Evolutionary conservation across 176 grass and related monocot genomes (phyloP), one percentile per base, ranked within the genome.

Genomic region (Oryza brachyantha): DNA sequence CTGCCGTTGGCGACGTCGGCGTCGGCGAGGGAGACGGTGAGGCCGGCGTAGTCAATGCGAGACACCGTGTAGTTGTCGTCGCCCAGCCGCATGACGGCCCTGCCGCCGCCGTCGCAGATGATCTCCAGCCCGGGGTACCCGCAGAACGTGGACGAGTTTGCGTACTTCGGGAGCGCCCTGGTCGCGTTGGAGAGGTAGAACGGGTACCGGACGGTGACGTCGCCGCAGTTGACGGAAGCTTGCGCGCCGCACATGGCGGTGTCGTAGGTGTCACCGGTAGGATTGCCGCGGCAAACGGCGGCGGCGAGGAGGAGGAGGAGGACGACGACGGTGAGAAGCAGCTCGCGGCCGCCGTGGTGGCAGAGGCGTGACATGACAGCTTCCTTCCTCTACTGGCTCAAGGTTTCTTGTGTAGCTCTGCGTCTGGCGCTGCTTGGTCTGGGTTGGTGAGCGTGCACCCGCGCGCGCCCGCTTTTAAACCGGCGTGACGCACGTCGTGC

Each of bases 181-280:
- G 46, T 8, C 11, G 45, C 60, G 29, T 1, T 31, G 54, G 59
- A 68, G 0, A 91, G 76, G 62, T 66, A 63, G 69, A 91, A 91
- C 24, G 89, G 89, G 70, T 91, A 91, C 46, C 2, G 74, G 57
- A 91, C 79, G 76, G 7, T 54, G 14, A 91, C 77, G 59, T 3
- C 1, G 61, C 89, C 85, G 81, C 89, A 91, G 64, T 13, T n/a
- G 85, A 10, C 10, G 52, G n/a, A 24, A 32, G 19, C 76, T 41
- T 22, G 29, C 52, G n/a, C 7, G 4, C 55, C 60, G 81, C 86
- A 88, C 31, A 13, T 28, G 13, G 55, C 29, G 25, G 4, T 9
- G 3, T 13, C 34, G 68, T 61, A 68, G 8, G 31, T 22, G 45
- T 22, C 61, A 21, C 45, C 31, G 64, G 38, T 61, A 0, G 52